A percentile compares a stretch with the other conserved stretches of the same genome.
These are phyloP conservation scores for Trametes cubensis DNA, from an alignment of 768 basidiomycete genomes.

Conservation along the genomic window DNA sequence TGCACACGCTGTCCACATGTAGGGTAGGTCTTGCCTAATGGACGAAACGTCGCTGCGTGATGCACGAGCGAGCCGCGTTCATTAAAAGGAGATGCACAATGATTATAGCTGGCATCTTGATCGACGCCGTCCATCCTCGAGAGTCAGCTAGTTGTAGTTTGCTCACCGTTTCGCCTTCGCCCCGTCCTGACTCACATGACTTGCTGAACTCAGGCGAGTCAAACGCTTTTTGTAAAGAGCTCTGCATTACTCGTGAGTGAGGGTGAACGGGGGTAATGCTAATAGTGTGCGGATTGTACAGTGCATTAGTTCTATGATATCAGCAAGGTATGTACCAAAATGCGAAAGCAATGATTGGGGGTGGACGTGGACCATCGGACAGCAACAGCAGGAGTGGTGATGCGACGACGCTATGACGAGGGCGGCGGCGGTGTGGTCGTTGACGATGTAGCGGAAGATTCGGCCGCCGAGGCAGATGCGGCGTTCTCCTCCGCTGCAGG, in stretches of 20 bases:
- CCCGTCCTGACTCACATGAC: too few relatives aligned
- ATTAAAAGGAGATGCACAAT: too few relatives aligned
- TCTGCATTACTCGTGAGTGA: constrained; percentile 20
- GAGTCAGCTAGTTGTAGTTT: too few relatives aligned
- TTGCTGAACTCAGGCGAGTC: not conserved
- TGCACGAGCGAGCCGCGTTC: too few relatives aligned
- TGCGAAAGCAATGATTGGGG: constrained; percentile 4
- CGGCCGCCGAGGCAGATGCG: constrained; percentile 1
- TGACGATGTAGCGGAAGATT: constrained; percentile 3
- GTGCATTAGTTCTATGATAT: constrained; percentile 24
- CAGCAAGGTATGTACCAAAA: constrained; percentile 21
- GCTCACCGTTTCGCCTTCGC: too few relatives aligned
- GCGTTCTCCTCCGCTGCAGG: constrained; percentile 15
- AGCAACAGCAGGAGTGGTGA: not conserved
- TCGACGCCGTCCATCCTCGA: too few relatives aligned
- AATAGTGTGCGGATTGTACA: constrained; percentile 23
- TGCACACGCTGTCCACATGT: too few relatives aligned
- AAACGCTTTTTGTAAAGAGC: not conserved
- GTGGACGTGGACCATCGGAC: not conserved
- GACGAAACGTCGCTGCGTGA: too few relatives aligned
- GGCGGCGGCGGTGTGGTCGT: constrained; percentile 16
- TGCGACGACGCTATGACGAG: constrained; percentile 10
- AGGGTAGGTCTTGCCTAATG: too few relatives aligned
- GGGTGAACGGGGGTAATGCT: constrained; percentile 21
- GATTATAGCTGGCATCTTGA: too few relatives aligned